phyloP scores from a whole-genome alignment of 306 rosid genomes.

The Malus orientalis region DNA sequence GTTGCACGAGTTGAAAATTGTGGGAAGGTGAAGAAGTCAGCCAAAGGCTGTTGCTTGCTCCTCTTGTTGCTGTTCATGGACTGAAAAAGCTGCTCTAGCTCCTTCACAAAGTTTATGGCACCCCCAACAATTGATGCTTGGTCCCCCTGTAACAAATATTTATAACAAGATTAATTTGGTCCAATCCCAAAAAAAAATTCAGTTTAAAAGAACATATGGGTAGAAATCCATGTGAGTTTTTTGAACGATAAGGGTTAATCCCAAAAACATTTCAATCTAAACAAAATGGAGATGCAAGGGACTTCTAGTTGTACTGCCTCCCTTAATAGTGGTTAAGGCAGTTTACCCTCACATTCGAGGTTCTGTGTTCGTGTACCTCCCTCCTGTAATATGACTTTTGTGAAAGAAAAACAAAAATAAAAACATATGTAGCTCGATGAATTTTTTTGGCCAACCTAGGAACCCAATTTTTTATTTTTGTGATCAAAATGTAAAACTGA shows the following conservation, averaged over 20 bases:
- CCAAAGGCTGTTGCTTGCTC: slow-evolving; percentile 33
- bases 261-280: neutral
- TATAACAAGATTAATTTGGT: neutral
- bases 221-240: neutral
- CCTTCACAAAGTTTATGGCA: slow-evolving; percentile 86
- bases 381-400: neutral
- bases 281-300: neutral
- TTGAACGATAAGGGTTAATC: neutral
- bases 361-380: no score
- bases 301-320: neutral
- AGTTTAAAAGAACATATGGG: neutral
- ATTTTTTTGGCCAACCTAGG: neutral
- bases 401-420: no score
- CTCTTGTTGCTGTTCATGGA: slow-evolving; percentile 43
- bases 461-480: neutral
- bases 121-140: slow-evolving; percentile 97
- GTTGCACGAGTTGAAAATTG: slow-evolving; percentile 55
- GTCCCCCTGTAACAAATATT: slow-evolving; percentile 50
- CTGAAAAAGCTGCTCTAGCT: slow-evolving; percentile 66
- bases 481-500: slow-evolving; percentile 11
- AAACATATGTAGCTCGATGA: neutral
- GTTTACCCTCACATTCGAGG: neutral
- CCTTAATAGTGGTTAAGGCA: neutral
- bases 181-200: neutral
- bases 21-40: slow-evolving; percentile 75